Evolutionary conservation across 2,329 filamentous ascomycete genomes (phyloP), one percentile per base, ranked within the genome.

Genomic region (Cercospora zeina): DNA sequence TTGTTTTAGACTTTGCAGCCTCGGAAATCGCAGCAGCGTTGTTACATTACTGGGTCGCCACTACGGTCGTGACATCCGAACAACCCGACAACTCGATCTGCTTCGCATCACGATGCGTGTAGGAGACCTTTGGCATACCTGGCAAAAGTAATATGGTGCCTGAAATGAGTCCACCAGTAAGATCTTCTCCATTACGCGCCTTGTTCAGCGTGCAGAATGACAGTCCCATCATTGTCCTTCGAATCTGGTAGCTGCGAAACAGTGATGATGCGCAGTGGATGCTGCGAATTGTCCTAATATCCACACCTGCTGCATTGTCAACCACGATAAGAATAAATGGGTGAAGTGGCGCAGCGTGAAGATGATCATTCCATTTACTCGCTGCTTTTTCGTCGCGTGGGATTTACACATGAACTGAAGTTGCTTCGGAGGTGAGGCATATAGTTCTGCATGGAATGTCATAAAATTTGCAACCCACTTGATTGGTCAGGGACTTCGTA

Each of bases 1-100:
- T 62, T 65, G 19, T 47, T 37, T 60, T 58, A 58, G n/a, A 39
- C 30, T 64, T 61, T 16, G 24, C 53, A 57, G 54, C 58, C 58
- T 64, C 62, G 62, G 58, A 33, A 45, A 31, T 62, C 49, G 59
- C 54, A 53, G 24, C 39, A 45, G 53, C 36, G 53, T 37, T 31
- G 14, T n/a, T n/a, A n/a, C n/a, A n/a, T n/a, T 16, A 39, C 33
- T n/a, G n/a, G 33, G 31, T 14, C 53, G 36, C 30, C 30, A 55
- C 31, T 42, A 39, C 36, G n/a, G 7, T 24, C 24, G 27, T 4
- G 33, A 9, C 6, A 1, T 24, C 14, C n/a, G 11, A 24, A 39
- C 21, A 33, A 5, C 24, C 33, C 33, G 53, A 37, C 3, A 14
- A 37, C 1, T 36, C 53, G 31, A 37, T 36, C 19, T 19, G 53